Base-by-base conservation (phyloP, 305 asterid genomes). In the Ilex paraguariensis region DNA sequence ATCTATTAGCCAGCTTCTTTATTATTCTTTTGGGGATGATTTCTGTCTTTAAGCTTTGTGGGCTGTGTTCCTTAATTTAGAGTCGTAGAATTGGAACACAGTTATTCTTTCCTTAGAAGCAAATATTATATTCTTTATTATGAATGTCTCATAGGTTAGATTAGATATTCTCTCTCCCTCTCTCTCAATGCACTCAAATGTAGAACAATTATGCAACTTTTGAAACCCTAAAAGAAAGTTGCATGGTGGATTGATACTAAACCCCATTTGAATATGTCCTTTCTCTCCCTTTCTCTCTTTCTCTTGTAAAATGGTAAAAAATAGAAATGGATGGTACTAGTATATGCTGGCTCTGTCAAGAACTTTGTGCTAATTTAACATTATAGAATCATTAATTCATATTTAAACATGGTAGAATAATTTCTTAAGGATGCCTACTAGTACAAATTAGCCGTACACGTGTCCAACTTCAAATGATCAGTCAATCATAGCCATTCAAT, bases 141-240 rank as follows among this genome's bases (percentile, higher is more conserved):
- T 69, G 70, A 78, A 71, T 77, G 82, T 74, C 77, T 79, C 66
- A 69, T 77, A 73, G 28, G 28, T 75, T 73, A 72, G 63, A 72
- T 72, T 61, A 76, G 62, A 72, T 76, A 72, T 73, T 77, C 79
- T 66, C 64, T 63, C 42, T 36, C 42, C 3, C 42, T 36, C 42
- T 36, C 42, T 36, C 42, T 36, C 59, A 70, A 70, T 75, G 66
- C 74, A 73, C 84, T 82, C 73, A 81, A 74, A 57, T 73, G 60
- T 57, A 64, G 57, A 52, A 68, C 76, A 85, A 83, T 82, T 84
- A 81, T 86, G 83, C 87, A 84, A 81, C 92, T 84, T 88, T 88
- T 79, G 64, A 82, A 82, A 64, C 73, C 69, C 42, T 62, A 76
- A 82, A 73, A 73, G 50, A 73, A 76, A 79, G 78, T 66, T 82